Percentiles rank a stretch among this genome's conserved stretches.
Evolutionary conservation across 1,139 yeast species (phyloP).

Genomic region (Lodderomyces elongisporus): DNA sequence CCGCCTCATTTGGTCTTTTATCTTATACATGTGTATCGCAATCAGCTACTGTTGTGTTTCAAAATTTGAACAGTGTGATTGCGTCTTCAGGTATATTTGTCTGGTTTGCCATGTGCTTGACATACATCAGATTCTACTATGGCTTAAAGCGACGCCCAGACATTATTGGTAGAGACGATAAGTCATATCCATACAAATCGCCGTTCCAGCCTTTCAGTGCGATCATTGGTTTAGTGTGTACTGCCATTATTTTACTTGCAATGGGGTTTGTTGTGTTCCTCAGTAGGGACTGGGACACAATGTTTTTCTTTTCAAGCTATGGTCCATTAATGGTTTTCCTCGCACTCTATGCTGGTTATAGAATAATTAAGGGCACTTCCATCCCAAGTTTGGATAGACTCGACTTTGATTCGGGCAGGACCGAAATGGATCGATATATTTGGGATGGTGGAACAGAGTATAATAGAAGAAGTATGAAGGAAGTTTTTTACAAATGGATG

Average conservation of each 20-base stretch:
- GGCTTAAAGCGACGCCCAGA: constrained; percentile 67
- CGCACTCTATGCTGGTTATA: constrained; percentile 52
- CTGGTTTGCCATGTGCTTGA: constrained; percentile 78
- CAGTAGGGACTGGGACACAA: constrained; percentile 55
- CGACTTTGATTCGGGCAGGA: constrained; percentile 74
- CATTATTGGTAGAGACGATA: constrained; percentile 57
- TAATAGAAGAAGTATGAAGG: constrained; percentile 31
- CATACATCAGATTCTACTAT: constrained; percentile 64
- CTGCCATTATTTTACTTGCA: constrained; percentile 50
- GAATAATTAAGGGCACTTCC: constrained; percentile 50
- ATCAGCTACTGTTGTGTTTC: constrained; percentile 61
- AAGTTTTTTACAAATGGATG: constrained; percentile 30
- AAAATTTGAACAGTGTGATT: constrained; percentile 57
- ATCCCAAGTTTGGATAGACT: constrained; percentile 59
- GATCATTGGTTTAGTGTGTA: constrained; percentile 57
- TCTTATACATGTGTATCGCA: constrained; percentile 57
- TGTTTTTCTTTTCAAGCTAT: constrained; percentile 64
- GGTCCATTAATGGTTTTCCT: constrained; percentile 57
- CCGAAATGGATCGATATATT: constrained; percentile 64
- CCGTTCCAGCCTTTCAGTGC: constrained; percentile 78
- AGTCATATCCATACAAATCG: constrained; percentile 70
- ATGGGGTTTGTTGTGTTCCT: constrained; percentile 71
- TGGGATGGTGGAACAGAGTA: constrained; percentile 63
- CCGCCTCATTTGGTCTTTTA: constrained; percentile 57
- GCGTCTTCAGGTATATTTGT: constrained; percentile 69